Base-by-base conservation (phyloP, 2,329 filamentous ascomycete species). In the Coniochaeta sp. region DNA sequence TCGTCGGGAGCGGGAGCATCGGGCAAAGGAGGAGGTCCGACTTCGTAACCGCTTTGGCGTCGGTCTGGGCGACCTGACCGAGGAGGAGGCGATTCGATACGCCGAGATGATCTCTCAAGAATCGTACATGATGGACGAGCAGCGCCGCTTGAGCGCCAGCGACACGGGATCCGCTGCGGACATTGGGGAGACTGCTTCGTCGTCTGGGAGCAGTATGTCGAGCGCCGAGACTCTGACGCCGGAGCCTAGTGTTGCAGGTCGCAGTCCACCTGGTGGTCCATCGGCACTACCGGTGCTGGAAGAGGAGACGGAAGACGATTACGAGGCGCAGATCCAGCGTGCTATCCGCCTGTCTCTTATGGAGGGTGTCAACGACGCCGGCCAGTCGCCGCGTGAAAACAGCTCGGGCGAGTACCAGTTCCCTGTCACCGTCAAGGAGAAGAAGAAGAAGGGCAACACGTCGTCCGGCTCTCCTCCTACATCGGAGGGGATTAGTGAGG, bases 21-120 rank as follows among this genome's bases (percentile, higher is more conserved):
- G 85, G 42, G 80, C 81, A 26, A 87, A 87, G 60, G 88, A 96
- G 68, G 80, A 85, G 59, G 82, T 86, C 17, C 86, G 87, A 26
- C 79, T 98, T 28, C 88, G 85, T 38, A 87, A 85, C 32, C 86
- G 93, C 38, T 99, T 96, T 68, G 95, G 95, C 6, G 85, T 95
- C 2, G 91, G 92, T 36, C 75, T 97, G 1, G 83, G 79, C 3
- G 85, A 86, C 30, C 70, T 89, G 62, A 88, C 79, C 1, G 86
- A 89, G 64, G 85, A 88, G 66, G 86, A 89, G 67, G 82, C 85
- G 19, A 63, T 89, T 22, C 78, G 76, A 36, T 89, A 89, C 65
- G 86, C 85, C 0, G 83, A 86, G 68, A 84, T 89, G 78, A 76
- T 89, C 7, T 89, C 86, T 0, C 79, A 85, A 62, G 86, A 89